phyloP scores from a whole-genome alignment of 2,329 filamentous ascomycete species.

The Cytospora paraplurivora region DNA sequence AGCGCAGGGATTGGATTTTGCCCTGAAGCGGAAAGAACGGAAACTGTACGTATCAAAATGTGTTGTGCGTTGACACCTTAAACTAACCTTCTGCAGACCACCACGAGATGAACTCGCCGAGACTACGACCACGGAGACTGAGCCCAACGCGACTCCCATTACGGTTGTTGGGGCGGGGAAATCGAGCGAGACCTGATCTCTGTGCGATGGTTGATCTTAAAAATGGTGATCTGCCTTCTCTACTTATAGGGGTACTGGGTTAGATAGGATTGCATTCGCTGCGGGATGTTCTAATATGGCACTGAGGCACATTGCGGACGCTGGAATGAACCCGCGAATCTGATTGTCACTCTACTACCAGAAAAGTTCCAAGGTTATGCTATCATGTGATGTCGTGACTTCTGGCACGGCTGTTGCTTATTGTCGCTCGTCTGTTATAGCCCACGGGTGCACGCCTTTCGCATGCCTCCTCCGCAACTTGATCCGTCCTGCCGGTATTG shows the following conservation, averaged over 20 bases:
- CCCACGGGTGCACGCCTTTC: too few relatives aligned
- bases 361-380: too few relatives aligned
- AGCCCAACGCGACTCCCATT: not conserved
- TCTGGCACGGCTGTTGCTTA: too few relatives aligned
- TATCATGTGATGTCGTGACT: too few relatives aligned
- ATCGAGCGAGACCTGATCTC: not conserved
- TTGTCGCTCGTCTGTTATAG: too few relatives aligned
- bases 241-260: not conserved
- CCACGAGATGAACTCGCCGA: not conserved
- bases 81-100: not conserved
- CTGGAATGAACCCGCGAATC: not conserved
- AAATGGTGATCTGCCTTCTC: not conserved
- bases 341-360: not conserved
- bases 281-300: not conserved
- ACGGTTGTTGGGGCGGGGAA: not conserved
- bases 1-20: slow-evolving; percentile 13
- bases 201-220: not conserved
- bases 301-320: not conserved
- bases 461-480: too few relatives aligned
- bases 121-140: not conserved
- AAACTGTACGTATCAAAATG: slow-evolving; percentile 4
- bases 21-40: slow-evolving; percentile 6
- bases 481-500: too few relatives aligned
- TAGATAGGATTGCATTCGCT: not conserved
- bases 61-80: not conserved